Evolutionary conservation across 2,329 filamentous ascomycete species (phyloP).

Genomic region (Cytospora chrysosperma): DNA sequence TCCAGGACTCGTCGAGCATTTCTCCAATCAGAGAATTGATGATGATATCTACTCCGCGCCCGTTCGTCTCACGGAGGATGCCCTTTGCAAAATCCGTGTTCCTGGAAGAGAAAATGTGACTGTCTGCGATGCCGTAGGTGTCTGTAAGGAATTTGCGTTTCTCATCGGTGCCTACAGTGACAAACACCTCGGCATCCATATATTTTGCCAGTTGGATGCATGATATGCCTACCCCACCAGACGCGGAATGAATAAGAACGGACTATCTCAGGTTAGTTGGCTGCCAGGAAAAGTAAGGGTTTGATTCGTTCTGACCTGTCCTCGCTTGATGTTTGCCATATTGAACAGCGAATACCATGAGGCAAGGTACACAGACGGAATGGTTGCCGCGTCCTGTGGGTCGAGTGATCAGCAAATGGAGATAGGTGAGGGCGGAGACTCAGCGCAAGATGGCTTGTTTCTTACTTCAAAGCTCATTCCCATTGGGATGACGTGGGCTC

Average conservation of each 20-base stretch:
- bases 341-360: slow-evolving; percentile 19
- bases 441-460: too few relatives aligned
- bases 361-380: too few relatives aligned
- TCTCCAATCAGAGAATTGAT: slow-evolving; percentile 32
- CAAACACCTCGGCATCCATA: slow-evolving; percentile 29
- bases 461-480: too few relatives aligned
- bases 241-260: slow-evolving; percentile 31
- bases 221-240: slow-evolving; percentile 29
- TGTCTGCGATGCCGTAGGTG: slow-evolving; percentile 31
- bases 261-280: too few relatives aligned
- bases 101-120: slow-evolving; percentile 35
- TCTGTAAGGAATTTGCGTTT: slow-evolving; percentile 30
- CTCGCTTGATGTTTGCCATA: too few relatives aligned
- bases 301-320: too few relatives aligned
- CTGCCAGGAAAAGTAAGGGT: too few relatives aligned
- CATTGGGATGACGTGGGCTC: background rate
- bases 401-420: too few relatives aligned
- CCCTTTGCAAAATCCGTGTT: slow-evolving; percentile 31
- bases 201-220: slow-evolving; percentile 25
- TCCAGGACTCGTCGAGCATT: slow-evolving; percentile 32
- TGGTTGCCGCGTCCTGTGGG: too few relatives aligned
- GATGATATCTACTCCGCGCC: slow-evolving; percentile 33
- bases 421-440: too few relatives aligned
- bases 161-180: slow-evolving; percentile 34
- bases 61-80: slow-evolving; percentile 29